Base-by-base conservation (phyloP, 2,329 filamentous ascomycete species). In the Cladobotryum protrusum region DNA sequence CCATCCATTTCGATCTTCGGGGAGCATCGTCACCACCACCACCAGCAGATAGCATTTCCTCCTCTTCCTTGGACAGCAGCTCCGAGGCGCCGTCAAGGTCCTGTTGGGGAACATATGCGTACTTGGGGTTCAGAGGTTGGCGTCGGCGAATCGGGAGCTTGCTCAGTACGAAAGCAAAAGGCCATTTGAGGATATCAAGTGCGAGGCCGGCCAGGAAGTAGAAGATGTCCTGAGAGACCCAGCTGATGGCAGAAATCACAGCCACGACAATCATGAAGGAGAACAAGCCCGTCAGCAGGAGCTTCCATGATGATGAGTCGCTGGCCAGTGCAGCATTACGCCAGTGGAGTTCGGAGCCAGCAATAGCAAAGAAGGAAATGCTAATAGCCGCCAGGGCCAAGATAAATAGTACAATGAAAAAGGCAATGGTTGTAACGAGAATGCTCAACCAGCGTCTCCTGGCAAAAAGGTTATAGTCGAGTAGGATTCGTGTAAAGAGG, bases 341-440 rank as follows among this genome's bases (percentile, higher is more conserved):
- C 55, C 65, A 64, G 44, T 65, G 66, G 4, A 67, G 59, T 47
- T 68, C 66, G 9, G 61, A 60, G 36, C 65, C 63, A 0, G 63
- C 54, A 9, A 59, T 57, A 34, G 50, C 44, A 35, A 58, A 62
- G 43, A 62, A 62, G 20, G 56, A 54, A 17, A 58, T 57, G 54
- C 59, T 62, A 59, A 43, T 59, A 29, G 47, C 43, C 19, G 52
- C 42, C 40, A 54, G 47, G 41, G 45, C n/a, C 46, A 54, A n/a
- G n/a, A 54, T 47, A 35, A 46, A 41, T n/a, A 60, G 48, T 8
- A 61, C 49, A 18, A 65, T 54, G 7, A 64, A 46, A 5, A 47
- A 58, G 33, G 44, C 57, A 20, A 47, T 46, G 15, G 14, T 54
- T 51, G 33, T 56, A 2, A 54, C 36, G 9, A 52, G 5, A 37